phyloP scores from a whole-genome alignment of 2,329 filamentous ascomycete genomes.

The Aspergillus brunneoviolaceus region DNA sequence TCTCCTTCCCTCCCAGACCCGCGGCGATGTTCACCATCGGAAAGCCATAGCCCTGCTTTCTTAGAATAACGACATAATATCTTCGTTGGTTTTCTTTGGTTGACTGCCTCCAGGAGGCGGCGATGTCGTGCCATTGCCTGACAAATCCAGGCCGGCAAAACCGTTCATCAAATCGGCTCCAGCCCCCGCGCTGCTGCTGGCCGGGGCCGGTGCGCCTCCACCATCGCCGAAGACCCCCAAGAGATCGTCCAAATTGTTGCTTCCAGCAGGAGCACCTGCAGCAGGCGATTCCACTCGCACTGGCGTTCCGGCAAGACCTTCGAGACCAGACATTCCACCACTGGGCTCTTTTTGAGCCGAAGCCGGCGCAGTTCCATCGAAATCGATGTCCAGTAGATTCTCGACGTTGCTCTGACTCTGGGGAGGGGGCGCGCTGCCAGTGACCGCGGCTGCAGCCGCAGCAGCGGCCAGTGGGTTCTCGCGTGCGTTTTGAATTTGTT shows the following conservation, averaged over 20 bases:
- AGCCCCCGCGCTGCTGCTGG: conserved; percentile 32
- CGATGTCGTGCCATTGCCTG: conserved; percentile 45
- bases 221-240: conserved; percentile 66
- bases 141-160: conserved; percentile 77
- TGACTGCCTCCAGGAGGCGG: conserved; percentile 25
- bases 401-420: conserved; percentile 75
- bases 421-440: conserved; percentile 52
- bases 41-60: not conserved
- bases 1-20: not conserved
- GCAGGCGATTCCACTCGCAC: conserved; percentile 50
- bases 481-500: conserved; percentile 85
- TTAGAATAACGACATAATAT: conserved; percentile 57
- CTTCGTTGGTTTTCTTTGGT: conserved; percentile 54
- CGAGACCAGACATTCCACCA: conserved; percentile 64
- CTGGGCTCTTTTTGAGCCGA: conserved; percentile 67
- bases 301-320: conserved; percentile 58
- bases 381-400: conserved; percentile 94
- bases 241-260: conserved; percentile 76
- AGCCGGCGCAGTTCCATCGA: conserved; percentile 90
- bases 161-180: conserved; percentile 70
- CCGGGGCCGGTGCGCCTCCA: conserved; percentile 30
- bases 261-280: conserved; percentile 34
- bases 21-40: not conserved
- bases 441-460: conserved; percentile 64
- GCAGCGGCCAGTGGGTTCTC: conserved; percentile 94